Evolutionary conservation across 164 flowering plant genomes (phyloP), one percentile per base, ranked within the genome.

Genomic region (Tinospora cordifolia): DNA sequence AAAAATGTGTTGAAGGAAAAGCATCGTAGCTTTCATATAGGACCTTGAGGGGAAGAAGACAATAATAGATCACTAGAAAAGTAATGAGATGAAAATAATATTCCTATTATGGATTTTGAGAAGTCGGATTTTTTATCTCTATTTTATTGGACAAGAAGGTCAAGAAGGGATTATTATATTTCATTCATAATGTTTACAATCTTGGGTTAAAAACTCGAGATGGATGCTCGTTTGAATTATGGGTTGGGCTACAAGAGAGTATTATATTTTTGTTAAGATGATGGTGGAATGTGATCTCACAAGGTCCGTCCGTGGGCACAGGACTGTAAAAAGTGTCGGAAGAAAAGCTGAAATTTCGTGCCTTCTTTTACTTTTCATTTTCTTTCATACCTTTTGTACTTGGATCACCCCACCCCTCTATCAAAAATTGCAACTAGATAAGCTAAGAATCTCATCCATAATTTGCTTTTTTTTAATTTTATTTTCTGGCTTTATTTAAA

Each of bases 211-310:
- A 36, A 24, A 24, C 63, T 60, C 63, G 2, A 60, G 63, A 60
- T 60, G 25, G 63, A 25, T 24, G 11, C 30, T 25, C 25, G 63
- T 24, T 26, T 60, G 63, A 24, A 25, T 12, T 26, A n/a, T n/a
- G 63, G 63, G 63, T 25, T 54, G 60, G 60, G n/a, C 24, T 3
- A 30, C 14, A n/a, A 60, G 63, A 21, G 0, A 19, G 24, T 60
- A 24, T 60, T 24, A 24, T 24, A 60, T 26, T 24, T 3, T 60
- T 60, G 36, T 12, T 25, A 36, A 3, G 63, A 60, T 24, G 63
- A 60, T 60, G 63, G 63, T 60, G 63, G 63, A 60, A 26, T 26
- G 36, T 60, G 63, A 60, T 60, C 34, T 60, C 34, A 60, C 36
- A 60, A 14, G 63, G 63, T 60, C 34, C 63, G 63, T 60, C 34